A percentile compares a stretch with the other conserved stretches of the same genome.
phyloP scores from a whole-genome alignment of 345 rosid genomes.

The Bruguiera sexangula region DNA sequence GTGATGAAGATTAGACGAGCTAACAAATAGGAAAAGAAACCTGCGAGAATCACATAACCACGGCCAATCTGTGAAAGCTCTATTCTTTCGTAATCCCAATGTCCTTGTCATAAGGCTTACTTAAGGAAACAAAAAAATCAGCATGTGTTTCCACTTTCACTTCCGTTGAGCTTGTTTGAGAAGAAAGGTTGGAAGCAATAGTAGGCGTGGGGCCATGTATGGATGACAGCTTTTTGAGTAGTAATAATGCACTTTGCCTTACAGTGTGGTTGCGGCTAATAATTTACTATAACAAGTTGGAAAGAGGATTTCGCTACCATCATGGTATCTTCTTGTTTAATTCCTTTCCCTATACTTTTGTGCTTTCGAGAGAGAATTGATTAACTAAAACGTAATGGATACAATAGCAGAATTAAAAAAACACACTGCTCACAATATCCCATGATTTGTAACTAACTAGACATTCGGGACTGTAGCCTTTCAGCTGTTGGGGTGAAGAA shows the following conservation, averaged over 20 bases:
- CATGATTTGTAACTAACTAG: no score
- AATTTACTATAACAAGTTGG: conserved; percentile 19
- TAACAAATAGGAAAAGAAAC: conserved; percentile 14
- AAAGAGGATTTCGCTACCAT: conserved; percentile 26
- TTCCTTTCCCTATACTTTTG: no score
- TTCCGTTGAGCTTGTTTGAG: not conserved
- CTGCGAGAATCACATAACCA: conserved; percentile 16
- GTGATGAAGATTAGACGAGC: conserved; percentile 13
- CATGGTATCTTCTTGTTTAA: conserved; percentile 11
- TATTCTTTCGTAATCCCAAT: conserved; percentile 11
- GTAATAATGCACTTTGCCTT: conserved; percentile 5
- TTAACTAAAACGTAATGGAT: no score
- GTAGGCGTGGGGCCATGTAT: conserved; percentile 13
- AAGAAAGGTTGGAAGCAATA: conserved; percentile 3
- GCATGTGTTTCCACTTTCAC: not conserved
- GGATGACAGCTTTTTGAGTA: conserved; percentile 14
- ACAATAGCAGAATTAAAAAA: no score
- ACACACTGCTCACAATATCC: no score
- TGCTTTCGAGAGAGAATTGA: no score
- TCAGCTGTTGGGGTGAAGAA: no score
- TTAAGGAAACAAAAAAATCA: not conserved
- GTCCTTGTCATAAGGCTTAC: not conserved
- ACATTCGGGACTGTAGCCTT: no score
- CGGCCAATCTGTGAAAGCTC: conserved; percentile 2
- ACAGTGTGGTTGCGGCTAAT: conserved; percentile 31